Base-by-base conservation (phyloP, 2,329 filamentous ascomycete genomes). In the Xylaria sp. region DNA sequence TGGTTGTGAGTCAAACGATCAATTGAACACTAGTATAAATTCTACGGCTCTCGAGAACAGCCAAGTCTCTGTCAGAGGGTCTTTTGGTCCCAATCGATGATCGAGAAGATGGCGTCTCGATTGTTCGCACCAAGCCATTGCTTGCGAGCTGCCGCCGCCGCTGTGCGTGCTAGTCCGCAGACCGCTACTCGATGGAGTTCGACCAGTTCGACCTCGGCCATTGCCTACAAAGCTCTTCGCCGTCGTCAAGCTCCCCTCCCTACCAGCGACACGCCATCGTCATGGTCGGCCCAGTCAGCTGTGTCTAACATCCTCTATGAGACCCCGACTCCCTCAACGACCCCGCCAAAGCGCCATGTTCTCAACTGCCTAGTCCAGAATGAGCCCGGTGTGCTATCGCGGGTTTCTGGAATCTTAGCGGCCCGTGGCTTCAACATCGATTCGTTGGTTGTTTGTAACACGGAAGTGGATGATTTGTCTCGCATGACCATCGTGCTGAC, bases 301-400 rank as follows among this genome's bases (percentile, higher is more conserved):
- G 96, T 99, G 73, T 97, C 93, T 79, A 97, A 95, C 80, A 99
- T 99, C 79, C 92, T 99, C 81, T 99, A 99, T 86, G 96, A 99
- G 86, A 98, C 94, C 3, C 96, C 96, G 6, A 86, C 92, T 20
- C 93, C 94, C 8, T 94, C 93, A 15, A 86, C 86, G 75, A 90
- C 90, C 28, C 95, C 96, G 9, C 91, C 93, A 52, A 98, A 97
- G 84, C 91, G 94, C 63, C 96, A 99, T 82, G 89, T 99, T 78
- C 90, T 99, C 82, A 99, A 99, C 84, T 99, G 96, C 80, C 88
- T 99, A 70, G 96, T 99, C 69, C 96, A 99, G 83, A 99, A 99
- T 83, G 96, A 99, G 85, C 96, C 96, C 13, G 96, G 96, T 83
- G 96, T 99, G 65, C 86, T 99, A 66, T 98, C 95, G 60, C 94